Conservation (phyloP, 257 asterid species). For the Echium plantagineum region DNA sequence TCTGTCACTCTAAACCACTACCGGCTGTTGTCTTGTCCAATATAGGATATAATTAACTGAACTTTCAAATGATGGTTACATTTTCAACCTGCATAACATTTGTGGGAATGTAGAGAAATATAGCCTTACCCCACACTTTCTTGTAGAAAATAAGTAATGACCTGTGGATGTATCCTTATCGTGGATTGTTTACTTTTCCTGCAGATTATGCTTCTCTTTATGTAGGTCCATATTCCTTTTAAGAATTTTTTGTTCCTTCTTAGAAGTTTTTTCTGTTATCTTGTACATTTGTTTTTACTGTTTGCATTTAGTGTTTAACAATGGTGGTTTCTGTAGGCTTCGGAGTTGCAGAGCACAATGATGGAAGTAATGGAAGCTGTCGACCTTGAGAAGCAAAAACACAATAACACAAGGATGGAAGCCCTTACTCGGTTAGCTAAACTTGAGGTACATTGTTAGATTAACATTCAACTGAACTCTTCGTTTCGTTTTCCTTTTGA, state of each 20-base stretch:
- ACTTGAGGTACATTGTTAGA: slow-evolving; percentile 48
- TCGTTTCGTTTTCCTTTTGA: neutral
- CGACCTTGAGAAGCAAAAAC: slow-evolving; percentile 89
- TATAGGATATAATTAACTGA: too few species aligned
- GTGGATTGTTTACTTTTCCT: too few species aligned
- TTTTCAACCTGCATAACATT: too few species aligned
- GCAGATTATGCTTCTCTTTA: neutral
- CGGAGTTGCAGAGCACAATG: slow-evolving; percentile 77
- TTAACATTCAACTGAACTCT: slow-evolving; percentile 8
- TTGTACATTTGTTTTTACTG: neutral
- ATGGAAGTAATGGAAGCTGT: slow-evolving; percentile 96
- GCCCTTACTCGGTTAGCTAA: slow-evolving; percentile 62
- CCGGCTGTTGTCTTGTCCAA: too few species aligned
- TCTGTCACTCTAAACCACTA: too few species aligned
- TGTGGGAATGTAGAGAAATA: too few species aligned
- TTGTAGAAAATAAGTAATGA: too few species aligned
- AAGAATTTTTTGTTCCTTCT: neutral
- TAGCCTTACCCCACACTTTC: too few species aligned
- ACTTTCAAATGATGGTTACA: too few species aligned
- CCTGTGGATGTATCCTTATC: too few species aligned
- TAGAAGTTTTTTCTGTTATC: neutral
- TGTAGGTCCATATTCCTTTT: neutral
- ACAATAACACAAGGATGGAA: slow-evolving; percentile 89
- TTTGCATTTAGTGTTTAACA: neutral
- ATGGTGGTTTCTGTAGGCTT: slow-evolving; percentile 45